phyloP scores from a whole-genome alignment of 2,329 filamentous ascomycete species.

The Colletotrichum endophyticum region DNA sequence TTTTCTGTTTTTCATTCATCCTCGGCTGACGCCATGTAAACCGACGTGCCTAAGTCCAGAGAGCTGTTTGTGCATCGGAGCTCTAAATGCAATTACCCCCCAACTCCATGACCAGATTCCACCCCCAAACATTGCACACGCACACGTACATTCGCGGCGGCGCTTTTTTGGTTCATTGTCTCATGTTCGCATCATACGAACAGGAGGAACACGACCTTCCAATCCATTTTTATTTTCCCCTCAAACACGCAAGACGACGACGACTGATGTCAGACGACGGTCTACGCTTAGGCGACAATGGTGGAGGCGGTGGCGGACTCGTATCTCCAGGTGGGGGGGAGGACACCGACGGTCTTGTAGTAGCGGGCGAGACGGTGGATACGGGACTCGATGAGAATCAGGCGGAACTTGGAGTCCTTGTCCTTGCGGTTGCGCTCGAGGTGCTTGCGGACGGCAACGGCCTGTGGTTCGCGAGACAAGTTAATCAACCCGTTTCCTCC shows the following conservation, averaged over 20 bases:
- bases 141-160: background rate
- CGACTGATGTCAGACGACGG: background rate
- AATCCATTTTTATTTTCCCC: constrained; percentile 13
- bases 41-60: constrained; percentile 4
- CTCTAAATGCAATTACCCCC: constrained; percentile 48
- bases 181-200: background rate
- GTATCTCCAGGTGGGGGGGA: constrained; percentile 97
- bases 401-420: constrained; percentile 99
- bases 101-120: constrained; percentile 50
- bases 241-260: background rate
- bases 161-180: constrained; percentile 17
- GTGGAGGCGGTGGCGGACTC: constrained; percentile 96
- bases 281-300: constrained; percentile 77
- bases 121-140: constrained; percentile 21
- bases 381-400: constrained; percentile 99
- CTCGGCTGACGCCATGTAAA: constrained; percentile 5
- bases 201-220: background rate
- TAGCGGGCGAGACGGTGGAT: constrained; percentile 99
- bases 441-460: constrained; percentile 99
- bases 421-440: constrained; percentile 99
- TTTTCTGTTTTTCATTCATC: constrained; percentile 7
- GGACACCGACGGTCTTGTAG: constrained; percentile 94
- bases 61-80: constrained; percentile 39
- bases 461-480: constrained; percentile 53
- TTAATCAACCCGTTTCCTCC: background rate